Base-by-base conservation (phyloP, 305 asterid species). In the Plantago rigida region DNA sequence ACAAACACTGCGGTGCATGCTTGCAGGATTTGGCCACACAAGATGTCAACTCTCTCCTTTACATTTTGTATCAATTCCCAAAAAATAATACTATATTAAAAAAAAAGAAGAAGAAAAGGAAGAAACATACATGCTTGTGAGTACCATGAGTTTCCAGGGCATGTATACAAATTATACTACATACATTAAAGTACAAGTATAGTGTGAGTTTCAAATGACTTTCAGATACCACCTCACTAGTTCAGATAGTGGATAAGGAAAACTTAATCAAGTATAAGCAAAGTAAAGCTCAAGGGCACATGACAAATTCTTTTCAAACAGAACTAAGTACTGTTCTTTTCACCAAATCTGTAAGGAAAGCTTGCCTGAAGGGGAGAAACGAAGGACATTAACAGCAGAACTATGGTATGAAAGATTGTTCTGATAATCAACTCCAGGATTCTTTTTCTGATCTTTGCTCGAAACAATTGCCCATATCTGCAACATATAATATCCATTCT, bases 291-390 rank as follows among this genome's bases (percentile, higher is more conserved):
- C 53, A 12, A 24, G 14, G 56, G 56, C 10, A 5, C 11, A 8
- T 19, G 12, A 51, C 0, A 51, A 51, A 0, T 2, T 61, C 51
- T 14, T 31, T 48, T 12, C 48, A 56, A 29, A 65, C 29, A 47
- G 47, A n/a, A 28, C 26, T 51, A 52, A 44, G 26, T 45, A 47
- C 48, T 6, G 36, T 10, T n/a, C 5, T 39, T 50, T 14, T 57
- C 51, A 36, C 36, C 11, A 62, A 24, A 22, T 29, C 49, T 59
- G n/a, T 44, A 56, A 50, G 46, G 66, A 49, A 71, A 55, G 46
- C 73, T 59, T 64, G 84, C 99, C 99, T 1, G 94, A 81, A 44
- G 94, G 95, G 46, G 97, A 93, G 81, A 93, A 89, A 26, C 99
- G 99, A 55, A 93, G 86, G 9, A 80, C 78, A 81, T 93, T 89